Conservation (phyloP, 139 green algal species). For the Deuterostichococcus epilithicus region DNA sequence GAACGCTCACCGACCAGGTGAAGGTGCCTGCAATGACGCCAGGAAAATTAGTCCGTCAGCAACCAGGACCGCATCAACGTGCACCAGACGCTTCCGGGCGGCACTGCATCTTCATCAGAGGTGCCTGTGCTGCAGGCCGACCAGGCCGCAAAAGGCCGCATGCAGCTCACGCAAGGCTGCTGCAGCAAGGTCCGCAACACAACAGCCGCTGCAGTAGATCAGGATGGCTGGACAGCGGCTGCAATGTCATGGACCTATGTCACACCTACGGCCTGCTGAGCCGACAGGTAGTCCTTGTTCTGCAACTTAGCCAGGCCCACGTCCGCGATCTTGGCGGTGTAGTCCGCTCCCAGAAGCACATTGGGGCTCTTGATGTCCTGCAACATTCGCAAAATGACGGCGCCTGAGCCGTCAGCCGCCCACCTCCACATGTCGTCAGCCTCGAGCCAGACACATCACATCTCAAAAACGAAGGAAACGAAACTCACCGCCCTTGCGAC, state of each 20-base stretch:
- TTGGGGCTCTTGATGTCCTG: conserved; percentile 8
- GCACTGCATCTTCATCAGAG: background rate
- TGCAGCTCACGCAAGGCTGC: background rate
- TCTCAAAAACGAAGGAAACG: too few relatives aligned
- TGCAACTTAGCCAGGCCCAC: conserved; percentile 21
- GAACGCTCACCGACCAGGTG: too few relatives aligned
- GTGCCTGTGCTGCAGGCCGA: background rate
- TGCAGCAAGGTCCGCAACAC: background rate
- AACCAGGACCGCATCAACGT: too few relatives aligned
- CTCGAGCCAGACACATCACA: too few relatives aligned
- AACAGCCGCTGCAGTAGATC: too few relatives aligned
- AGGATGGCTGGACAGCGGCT: too few relatives aligned
- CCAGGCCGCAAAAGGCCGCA: background rate
- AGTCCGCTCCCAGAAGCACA: conserved; percentile 14
- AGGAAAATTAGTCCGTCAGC: background rate
- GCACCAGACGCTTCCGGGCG: background rate
- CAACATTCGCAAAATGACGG: too few relatives aligned
- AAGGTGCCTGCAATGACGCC: background rate
- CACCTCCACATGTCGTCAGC: too few relatives aligned
- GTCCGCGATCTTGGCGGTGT: conserved; percentile 25
- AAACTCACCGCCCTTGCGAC: too few relatives aligned
- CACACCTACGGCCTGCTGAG: background rate
- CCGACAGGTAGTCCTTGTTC: conserved; percentile 15
- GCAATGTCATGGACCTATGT: too few relatives aligned
- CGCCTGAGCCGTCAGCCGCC: too few relatives aligned